Percentiles rank a stretch among this genome's conserved stretches.
phyloP scores from a whole-genome alignment of 345 rosid species.

The Arabis hirsuta region DNA sequence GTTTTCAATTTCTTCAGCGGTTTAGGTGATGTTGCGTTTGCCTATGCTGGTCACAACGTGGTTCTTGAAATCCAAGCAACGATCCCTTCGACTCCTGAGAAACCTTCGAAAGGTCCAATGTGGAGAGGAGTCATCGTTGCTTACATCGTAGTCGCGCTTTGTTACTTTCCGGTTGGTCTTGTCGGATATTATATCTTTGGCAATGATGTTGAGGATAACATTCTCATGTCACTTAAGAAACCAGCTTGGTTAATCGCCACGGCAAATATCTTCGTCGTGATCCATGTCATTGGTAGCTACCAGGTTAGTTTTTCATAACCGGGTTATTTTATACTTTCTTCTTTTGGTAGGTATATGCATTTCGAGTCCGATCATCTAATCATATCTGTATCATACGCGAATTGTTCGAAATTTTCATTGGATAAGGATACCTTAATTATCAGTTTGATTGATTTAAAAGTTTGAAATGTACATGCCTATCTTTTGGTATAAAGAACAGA shows the following conservation, averaged over 20 bases:
- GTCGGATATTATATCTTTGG: constrained; percentile 71
- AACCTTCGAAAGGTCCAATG: constrained; percentile 88
- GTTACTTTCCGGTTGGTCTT: constrained; percentile 85
- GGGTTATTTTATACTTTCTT: too few species aligned
- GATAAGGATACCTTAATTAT: too few species aligned
- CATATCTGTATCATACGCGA: too few species aligned
- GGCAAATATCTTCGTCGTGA: constrained; percentile 72
- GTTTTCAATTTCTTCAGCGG: constrained; percentile 71
- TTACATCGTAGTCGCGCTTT: constrained; percentile 69
- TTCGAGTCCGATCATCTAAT: too few species aligned
- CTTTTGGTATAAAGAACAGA: background rate
- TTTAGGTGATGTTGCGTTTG: constrained; percentile 84
- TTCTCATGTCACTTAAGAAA: constrained; percentile 65
- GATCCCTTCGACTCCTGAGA: constrained; percentile 82
- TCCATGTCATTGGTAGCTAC: constrained; percentile 84
- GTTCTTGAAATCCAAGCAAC: constrained; percentile 93
- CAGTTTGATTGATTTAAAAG: too few species aligned
- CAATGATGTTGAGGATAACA: constrained; percentile 63
- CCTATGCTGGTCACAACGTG: constrained; percentile 84
- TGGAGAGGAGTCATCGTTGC: constrained; percentile 81
- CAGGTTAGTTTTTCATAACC: constrained; percentile 52
- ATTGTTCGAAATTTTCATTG: too few species aligned
- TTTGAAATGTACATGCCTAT: background rate
- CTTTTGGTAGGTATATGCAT: too few species aligned
- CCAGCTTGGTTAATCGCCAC: constrained; percentile 70